A percentile compares a stretch with the other conserved stretches of the same genome.
These are phyloP conservation scores for Russula brevipes DNA, from an alignment of 768 basidiomycete genomes.

Conservation along the genomic window DNA sequence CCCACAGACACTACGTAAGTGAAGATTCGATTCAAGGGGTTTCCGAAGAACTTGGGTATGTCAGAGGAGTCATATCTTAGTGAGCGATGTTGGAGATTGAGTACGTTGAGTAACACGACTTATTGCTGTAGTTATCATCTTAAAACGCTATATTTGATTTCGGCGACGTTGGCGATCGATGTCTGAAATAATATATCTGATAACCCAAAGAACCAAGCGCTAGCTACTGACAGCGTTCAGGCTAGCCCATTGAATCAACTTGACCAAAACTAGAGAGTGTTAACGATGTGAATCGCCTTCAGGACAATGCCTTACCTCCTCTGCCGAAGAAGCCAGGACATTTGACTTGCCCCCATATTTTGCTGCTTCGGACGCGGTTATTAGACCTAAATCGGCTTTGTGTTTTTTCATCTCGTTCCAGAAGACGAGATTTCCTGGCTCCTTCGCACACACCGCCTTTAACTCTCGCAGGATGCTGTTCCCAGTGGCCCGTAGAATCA, in stretches of 20 bases:
- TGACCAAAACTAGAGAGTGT: conserved; percentile 14
- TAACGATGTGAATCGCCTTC: neutral
- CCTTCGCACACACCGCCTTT: conserved; percentile 47
- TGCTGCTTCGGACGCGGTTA: conserved; percentile 56
- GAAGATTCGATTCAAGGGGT: neutral
- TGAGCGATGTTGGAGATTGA: neutral
- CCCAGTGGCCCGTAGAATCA: neutral
- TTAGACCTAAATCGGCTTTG: conserved; percentile 55
- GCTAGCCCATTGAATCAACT: neutral
- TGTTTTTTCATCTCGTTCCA: conserved; percentile 49
- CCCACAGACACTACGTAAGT: neutral
- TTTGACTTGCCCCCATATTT: conserved; percentile 52
- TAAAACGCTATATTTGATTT: no score
- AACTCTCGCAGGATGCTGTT: conserved; percentile 58
- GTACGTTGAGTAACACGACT: neutral
- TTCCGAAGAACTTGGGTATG: neutral
- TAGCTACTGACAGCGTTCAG: no score
- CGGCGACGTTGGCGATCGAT: no score
- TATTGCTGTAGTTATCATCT: no score
- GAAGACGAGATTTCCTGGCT: conserved; percentile 61
- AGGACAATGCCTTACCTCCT: conserved; percentile 40
- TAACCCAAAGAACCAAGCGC: no score
- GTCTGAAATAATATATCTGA: no score
- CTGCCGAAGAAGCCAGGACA: conserved; percentile 50
- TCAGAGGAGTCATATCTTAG: neutral